A percentile compares a stretch with the other conserved stretches of the same genome.
phyloP scores from a whole-genome alignment of 192 early-diverging fungal species.

The Haplosporangium gracile region DNA sequence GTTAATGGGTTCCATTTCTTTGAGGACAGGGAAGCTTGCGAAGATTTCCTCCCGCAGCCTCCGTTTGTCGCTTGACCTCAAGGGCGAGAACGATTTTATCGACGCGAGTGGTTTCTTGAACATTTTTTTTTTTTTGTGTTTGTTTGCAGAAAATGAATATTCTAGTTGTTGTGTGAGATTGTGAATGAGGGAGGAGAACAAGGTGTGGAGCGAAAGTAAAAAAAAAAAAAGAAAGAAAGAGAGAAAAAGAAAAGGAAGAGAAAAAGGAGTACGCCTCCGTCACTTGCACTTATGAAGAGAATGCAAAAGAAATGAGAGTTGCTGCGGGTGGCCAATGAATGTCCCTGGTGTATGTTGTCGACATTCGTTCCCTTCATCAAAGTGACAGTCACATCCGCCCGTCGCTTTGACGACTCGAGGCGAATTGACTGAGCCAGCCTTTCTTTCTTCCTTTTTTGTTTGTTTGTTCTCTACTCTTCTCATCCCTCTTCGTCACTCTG shows the following conservation, averaged over 20 bases:
- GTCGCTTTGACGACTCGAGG: background rate
- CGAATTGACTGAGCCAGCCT: background rate
- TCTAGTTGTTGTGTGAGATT: background rate
- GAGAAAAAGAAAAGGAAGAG: too few species aligned
- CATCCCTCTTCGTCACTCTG: too few species aligned
- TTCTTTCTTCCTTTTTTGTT: background rate
- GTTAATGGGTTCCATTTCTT: constrained; percentile 53
- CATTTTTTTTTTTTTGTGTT: constrained; percentile 55
- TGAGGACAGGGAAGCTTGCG: constrained; percentile 62
- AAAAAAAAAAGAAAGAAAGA: background rate
- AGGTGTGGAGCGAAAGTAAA: background rate
- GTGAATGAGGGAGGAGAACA: background rate
- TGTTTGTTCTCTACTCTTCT: background rate
- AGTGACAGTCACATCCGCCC: background rate
- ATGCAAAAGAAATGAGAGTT: background rate
- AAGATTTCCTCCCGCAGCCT: constrained; percentile 74
- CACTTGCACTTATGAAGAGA: background rate
- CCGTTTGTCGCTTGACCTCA: constrained; percentile 77
- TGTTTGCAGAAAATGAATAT: too few species aligned
- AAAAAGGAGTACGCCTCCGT: too few species aligned
- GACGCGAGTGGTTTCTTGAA: constrained; percentile 81
- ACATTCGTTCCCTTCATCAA: background rate
- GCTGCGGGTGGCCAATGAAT: background rate
- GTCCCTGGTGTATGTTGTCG: background rate
- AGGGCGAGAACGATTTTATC: constrained; percentile 75